Conservation (phyloP, 441 rosid species). For the Eugenia klotzschiana region DNA sequence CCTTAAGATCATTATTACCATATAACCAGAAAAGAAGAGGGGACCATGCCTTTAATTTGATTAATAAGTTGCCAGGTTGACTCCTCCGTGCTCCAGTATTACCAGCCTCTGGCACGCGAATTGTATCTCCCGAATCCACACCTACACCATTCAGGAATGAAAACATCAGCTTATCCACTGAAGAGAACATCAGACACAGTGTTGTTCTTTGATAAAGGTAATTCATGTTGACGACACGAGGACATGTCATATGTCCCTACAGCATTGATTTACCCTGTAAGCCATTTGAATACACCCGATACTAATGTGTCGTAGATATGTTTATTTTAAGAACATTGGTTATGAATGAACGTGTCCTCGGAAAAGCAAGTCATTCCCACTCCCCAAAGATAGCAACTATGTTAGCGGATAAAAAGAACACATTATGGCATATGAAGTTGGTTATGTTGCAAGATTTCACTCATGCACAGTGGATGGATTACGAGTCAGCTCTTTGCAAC, state of each 20-base stretch:
- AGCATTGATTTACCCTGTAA: not conserved
- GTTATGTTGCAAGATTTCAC: not conserved
- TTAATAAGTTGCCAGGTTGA: constrained; percentile 61
- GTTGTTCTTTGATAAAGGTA: not conserved
- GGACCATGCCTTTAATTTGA: constrained; percentile 57
- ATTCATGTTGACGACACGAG: not conserved
- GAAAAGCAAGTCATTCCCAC: not conserved
- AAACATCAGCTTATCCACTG: not conserved
- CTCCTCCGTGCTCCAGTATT: constrained; percentile 45
- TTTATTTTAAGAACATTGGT: not conserved
- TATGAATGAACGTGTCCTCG: not conserved
- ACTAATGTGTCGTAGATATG: not conserved
- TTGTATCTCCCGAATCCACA: constrained; percentile 72
- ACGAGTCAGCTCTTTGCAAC: not conserved
- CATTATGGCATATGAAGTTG: not conserved
- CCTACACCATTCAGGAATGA: constrained; percentile 32
- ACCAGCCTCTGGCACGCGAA: constrained; percentile 61
- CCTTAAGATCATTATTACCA: not conserved
- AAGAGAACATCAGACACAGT: not conserved
- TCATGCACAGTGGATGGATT: not conserved
- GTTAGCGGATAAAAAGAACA: not conserved
- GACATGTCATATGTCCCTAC: not conserved
- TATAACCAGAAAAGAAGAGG: not conserved
- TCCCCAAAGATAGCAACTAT: not conserved
- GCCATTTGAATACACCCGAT: not conserved